Evolutionary conservation across 108 stramenopile species (phyloP), one percentile per base, ranked within the genome.

Genomic region (Nannochloropsis salina): DNA sequence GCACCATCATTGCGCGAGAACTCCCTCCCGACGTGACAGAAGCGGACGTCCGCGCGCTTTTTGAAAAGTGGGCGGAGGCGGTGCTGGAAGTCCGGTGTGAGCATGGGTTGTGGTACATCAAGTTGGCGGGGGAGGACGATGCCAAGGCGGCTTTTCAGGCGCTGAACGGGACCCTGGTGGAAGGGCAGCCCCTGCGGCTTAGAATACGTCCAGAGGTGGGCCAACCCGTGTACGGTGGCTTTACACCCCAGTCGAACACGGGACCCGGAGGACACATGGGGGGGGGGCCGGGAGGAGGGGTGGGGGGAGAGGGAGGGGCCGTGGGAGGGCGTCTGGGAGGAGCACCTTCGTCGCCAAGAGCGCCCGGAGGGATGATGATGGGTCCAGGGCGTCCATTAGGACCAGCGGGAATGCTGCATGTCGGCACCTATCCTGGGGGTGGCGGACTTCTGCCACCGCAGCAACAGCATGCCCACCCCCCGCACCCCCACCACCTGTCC

Each of bases 181-280:
- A n/a, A 74, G 61, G 61, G 61, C 61, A 74, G 61, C 8, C 61
- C 20, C n/a, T 74, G n/a, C 15, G 61, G 6, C n/a, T 74, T 4
- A 74, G 61, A 74, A 74, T 74, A 74, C 15, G 61, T n/a, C n/a
- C 61, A 74, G 61, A 74, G n/a, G 61, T 74, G 20, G 61, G 61
- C n/a, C 61, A 74, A n/a, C 2, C 61, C 20, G n/a, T 74, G n/a
- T 74, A 74, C 61, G 61, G 61, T n/a, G 15, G 20, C n/a, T n/a
- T 74, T 74, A n/a, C n/a, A 1, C 61, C 15, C 20, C 61, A 74
- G 61, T 15, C 61, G 12, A 15, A 15, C 3, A n/a, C 20, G 15
- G 61, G 61, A 6, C 2, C 20, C 15, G 61, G 61, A 3, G 61
- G 2, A 74, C 31, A 31, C 31, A 31, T 31, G 31, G 31, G 31